Evolutionary conservation across 2,329 filamentous ascomycete genomes (phyloP).

Genomic region (Microsporum audouinii): DNA sequence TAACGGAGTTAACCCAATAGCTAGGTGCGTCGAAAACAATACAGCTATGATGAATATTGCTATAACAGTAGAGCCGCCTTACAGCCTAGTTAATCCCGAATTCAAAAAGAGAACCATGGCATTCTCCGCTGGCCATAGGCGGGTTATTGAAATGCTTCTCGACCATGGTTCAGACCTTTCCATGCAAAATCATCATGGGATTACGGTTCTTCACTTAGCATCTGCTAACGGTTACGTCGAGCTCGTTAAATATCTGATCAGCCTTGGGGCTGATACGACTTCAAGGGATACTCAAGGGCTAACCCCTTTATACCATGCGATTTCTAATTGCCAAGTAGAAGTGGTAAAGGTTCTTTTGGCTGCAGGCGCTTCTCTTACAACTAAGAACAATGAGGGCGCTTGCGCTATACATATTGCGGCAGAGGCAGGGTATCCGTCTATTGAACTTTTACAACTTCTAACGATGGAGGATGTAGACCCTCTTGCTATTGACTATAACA

Average conservation of each 20-base stretch:
- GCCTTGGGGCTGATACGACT: not conserved
- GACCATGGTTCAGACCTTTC: not conserved
- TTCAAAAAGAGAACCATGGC: not conserved
- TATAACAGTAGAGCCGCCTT: not conserved
- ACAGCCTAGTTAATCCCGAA: not conserved
- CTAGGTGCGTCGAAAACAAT: not conserved
- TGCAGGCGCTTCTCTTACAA: not conserved
- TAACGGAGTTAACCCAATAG: not conserved
- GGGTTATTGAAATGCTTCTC: not conserved
- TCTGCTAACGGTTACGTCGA: not conserved
- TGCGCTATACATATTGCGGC: constrained; percentile 1
- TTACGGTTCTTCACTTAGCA: not conserved
- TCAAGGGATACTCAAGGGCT: not conserved
- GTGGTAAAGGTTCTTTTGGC: not conserved
- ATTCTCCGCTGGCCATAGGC: not conserved
- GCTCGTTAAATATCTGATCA: not conserved
- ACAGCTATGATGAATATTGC: not conserved
- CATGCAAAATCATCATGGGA: not conserved
- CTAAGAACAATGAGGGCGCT: not conserved
- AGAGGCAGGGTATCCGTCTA: constrained; percentile 1
- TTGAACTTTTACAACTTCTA: not conserved
- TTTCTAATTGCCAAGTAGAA: not conserved
- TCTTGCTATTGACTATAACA: not conserved
- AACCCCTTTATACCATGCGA: not conserved
- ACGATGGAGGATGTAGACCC: not conserved